These are phyloP conservation scores for Xylariomycetidae sp. DNA, from an alignment of 2,329 filamentous ascomycete genomes.

Conservation along the genomic window DNA sequence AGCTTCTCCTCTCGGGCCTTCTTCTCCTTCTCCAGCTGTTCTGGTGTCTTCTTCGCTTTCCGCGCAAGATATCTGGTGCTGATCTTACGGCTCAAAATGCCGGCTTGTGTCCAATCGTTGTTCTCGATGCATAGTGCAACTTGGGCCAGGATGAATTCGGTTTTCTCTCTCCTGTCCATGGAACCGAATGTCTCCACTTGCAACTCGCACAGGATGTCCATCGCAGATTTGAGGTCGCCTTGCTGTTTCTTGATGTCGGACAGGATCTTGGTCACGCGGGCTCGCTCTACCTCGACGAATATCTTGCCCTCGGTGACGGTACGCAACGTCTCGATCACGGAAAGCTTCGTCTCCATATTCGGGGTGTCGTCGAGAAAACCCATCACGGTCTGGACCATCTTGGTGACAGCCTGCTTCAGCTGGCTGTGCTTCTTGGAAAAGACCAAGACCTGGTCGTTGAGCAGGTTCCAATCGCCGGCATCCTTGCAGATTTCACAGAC, in stretches of 20 bases:
- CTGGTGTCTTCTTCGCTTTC: slow-evolving; percentile 83
- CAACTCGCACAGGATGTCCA: slow-evolving; percentile 91
- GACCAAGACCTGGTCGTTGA: slow-evolving; percentile 94
- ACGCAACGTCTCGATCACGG: slow-evolving; percentile 87
- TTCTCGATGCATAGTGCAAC: slow-evolving; percentile 92
- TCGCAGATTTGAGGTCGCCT: slow-evolving; percentile 82
- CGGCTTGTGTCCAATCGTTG: slow-evolving; percentile 92
- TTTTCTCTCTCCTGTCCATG: slow-evolving; percentile 96
- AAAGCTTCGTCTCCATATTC: slow-evolving; percentile 78
- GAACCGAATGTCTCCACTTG: slow-evolving; percentile 99
- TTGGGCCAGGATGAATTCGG: slow-evolving; percentile 95
- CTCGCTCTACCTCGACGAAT: slow-evolving; percentile 97
- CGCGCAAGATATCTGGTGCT: slow-evolving; percentile 87
- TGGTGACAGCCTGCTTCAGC: slow-evolving; percentile 97
- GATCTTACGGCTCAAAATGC: slow-evolving; percentile 92
- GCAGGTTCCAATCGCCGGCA: slow-evolving; percentile 82
- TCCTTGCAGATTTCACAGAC: slow-evolving; percentile 95
- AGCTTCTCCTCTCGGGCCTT: slow-evolving; percentile 85
- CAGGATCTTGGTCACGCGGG: slow-evolving; percentile 87
- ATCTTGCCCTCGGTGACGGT: slow-evolving; percentile 99
- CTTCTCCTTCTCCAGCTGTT: slow-evolving; percentile 84
- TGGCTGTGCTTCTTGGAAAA: slow-evolving; percentile 99
- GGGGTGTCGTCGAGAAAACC: slow-evolving; percentile 82
- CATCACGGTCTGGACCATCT: slow-evolving; percentile 98
- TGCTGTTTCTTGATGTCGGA: slow-evolving; percentile 97